Percentiles rank a stretch among this genome's conserved stretches.
Evolutionary conservation across 2,329 filamentous ascomycete genomes (phyloP).

Genomic region (Corynespora cassiicola): DNA sequence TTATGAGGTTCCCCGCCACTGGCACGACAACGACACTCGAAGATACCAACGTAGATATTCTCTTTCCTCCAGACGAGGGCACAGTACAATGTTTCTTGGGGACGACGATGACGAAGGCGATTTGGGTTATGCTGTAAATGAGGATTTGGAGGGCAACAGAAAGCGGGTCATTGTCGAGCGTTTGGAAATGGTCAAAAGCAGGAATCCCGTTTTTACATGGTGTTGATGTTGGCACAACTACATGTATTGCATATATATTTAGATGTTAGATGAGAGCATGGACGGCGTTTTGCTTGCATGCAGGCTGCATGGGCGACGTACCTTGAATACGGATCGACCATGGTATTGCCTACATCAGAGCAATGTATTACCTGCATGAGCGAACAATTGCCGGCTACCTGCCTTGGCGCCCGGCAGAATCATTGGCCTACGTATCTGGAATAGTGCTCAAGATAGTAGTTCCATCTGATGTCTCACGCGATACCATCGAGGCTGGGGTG

Average conservation of each 20-base stretch:
- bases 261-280: conserved; percentile 9
- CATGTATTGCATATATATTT: conserved; percentile 14
- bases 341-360: too few relatives aligned
- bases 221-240: conserved; percentile 62
- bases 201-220: conserved; percentile 97
- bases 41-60: conserved; percentile 50
- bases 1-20: conserved; percentile 46
- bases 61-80: conserved; percentile 40
- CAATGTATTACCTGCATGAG: too few relatives aligned
- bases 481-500: too few relatives aligned
- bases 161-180: conserved; percentile 97
- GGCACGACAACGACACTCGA: conserved; percentile 35
- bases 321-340: too few relatives aligned
- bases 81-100: conserved; percentile 53
- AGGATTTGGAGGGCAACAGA: conserved; percentile 89
- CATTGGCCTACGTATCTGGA: too few relatives aligned
- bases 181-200: conserved; percentile 92
- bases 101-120: conserved; percentile 85
- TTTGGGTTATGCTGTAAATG: conserved; percentile 90
- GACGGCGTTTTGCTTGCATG: conserved; percentile 15
- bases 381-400: too few relatives aligned
- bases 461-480: too few relatives aligned
- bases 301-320: too few relatives aligned
- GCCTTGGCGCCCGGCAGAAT: too few relatives aligned
- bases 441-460: too few relatives aligned